phyloP scores from a whole-genome alignment of 1,284 basidiomycete genomes.

The Earliella scabrosa region DNA sequence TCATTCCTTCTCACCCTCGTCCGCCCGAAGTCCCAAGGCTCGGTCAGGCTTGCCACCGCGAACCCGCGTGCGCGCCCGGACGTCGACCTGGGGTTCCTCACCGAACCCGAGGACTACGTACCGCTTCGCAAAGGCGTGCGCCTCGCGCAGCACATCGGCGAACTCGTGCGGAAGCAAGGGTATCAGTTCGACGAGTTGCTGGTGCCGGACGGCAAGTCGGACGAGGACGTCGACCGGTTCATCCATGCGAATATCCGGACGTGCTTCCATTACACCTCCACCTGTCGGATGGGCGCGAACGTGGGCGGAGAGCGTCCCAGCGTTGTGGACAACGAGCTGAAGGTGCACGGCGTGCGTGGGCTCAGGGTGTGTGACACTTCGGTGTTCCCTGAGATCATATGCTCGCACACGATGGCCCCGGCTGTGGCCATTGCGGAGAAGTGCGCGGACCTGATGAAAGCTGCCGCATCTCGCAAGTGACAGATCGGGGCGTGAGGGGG shows the following conservation, averaged over 20 bases:
- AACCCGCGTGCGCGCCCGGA: constrained; percentile 37
- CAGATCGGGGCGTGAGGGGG: too few species aligned
- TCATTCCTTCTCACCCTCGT: constrained; percentile 35
- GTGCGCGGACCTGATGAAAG: constrained; percentile 9
- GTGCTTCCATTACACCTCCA: constrained; percentile 42
- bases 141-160: constrained; percentile 31
- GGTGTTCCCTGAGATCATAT: constrained; percentile 41
- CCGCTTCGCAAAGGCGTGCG: constrained; percentile 30
- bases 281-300: constrained; percentile 44
- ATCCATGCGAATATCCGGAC: constrained; percentile 32
- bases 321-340: constrained; percentile 52
- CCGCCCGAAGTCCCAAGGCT: constrained; percentile 38
- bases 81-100: constrained; percentile 37
- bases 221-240: constrained; percentile 34
- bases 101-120: constrained; percentile 29
- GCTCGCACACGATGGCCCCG: constrained; percentile 41
- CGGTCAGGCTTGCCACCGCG: constrained; percentile 36
- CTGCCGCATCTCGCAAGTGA: too few species aligned
- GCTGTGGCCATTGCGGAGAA: constrained; percentile 41
- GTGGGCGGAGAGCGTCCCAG: constrained; percentile 33
- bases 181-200: constrained; percentile 36
- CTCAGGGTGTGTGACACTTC: constrained; percentile 47
- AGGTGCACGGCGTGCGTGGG: constrained; percentile 50
- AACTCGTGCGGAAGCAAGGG: constrained; percentile 35
- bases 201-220: constrained; percentile 32